Conservation (phyloP, 768 basidiomycete genomes). For the Boletus vermiculosoides region DNA sequence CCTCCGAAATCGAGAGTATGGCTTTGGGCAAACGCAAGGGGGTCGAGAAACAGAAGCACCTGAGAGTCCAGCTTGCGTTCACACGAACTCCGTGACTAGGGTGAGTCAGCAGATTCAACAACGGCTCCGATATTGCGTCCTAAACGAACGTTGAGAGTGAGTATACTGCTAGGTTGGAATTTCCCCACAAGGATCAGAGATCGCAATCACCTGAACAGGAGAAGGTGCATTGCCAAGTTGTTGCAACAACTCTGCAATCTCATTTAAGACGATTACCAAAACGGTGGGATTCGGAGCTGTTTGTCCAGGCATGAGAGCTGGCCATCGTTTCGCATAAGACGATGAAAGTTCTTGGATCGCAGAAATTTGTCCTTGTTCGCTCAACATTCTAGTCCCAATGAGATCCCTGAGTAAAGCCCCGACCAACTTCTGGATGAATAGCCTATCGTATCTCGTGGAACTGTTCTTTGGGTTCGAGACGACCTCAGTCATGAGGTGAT, state of each 20-base stretch:
- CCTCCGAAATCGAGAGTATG: constrained; percentile 73
- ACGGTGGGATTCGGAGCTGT: constrained; percentile 63
- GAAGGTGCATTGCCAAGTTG: constrained; percentile 92
- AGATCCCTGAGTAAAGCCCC: constrained; percentile 80
- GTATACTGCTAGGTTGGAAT: background rate
- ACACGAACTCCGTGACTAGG: constrained; percentile 87
- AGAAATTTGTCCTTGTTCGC: constrained; percentile 90
- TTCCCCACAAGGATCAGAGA: background rate
- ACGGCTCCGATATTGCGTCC: constrained; percentile 83
- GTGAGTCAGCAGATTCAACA: constrained; percentile 82
- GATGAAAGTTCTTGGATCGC: constrained; percentile 86
- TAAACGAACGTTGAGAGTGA: constrained; percentile 27
- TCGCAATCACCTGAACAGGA: constrained; percentile 66
- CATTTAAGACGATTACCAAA: constrained; percentile 72
- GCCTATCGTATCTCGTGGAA: constrained; percentile 65
- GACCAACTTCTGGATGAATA: constrained; percentile 71
- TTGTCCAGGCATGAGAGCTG: constrained; percentile 88
- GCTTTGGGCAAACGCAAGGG: constrained; percentile 81
- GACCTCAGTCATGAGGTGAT: constrained; percentile 78
- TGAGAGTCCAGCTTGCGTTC: constrained; percentile 81
- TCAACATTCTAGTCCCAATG: constrained; percentile 83
- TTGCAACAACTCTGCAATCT: constrained; percentile 81
- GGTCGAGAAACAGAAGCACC: constrained; percentile 88
- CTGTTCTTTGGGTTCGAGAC: constrained; percentile 57
- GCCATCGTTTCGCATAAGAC: constrained; percentile 87